Base-by-base conservation (phyloP, 208 protist genomes). In the Lotmaria passim region DNA sequence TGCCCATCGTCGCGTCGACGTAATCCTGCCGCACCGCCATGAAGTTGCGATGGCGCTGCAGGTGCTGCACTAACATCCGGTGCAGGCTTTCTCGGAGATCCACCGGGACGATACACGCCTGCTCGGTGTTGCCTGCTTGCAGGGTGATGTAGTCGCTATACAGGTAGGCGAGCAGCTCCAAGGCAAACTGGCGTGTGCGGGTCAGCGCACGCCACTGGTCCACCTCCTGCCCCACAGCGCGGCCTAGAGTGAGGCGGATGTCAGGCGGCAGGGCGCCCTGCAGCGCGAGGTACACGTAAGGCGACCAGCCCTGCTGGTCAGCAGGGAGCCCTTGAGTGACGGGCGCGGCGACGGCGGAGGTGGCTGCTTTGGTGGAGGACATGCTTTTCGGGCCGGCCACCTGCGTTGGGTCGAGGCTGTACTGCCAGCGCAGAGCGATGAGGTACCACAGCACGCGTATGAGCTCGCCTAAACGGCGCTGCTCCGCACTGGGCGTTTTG, bases 1-100 rank as follows among this genome's bases (percentile, higher is more conserved):
- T 93, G 2, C 90, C 90, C 69, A 93, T 79, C 6, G 87, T 87
- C 50, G 93, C 60, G 30, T 93, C 87, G 14, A 83, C 81, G 75
- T 95, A 93, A 21, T 72, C 67, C 69, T 95, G 87, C 21, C 85
- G 77, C 21, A 73, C 80, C 38, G 60, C 73, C 44, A 69, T 48
- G 64, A 76, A 85, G 52, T 82, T 71, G 28, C 70, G 78, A 3
- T 75, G 47, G 26, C 65, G 81, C 36, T 82, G 78, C 11, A 83
- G 61, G 46, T 86, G 69, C 21, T 69, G 47, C 21, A 81, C 70
- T 3, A 89, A 41, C 69, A 85, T 75, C 19, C 43, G 48, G 39
- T 77, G 57, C 44, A 92, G 34, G 17, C 44, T 73, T 4, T 80
- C 65, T 6, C 73, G 76, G 48, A 93, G 53, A 7, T 79, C 38